Evolutionary conservation across 2,329 filamentous ascomycete species (phyloP).

Genomic region (Myriangium duriaei): DNA sequence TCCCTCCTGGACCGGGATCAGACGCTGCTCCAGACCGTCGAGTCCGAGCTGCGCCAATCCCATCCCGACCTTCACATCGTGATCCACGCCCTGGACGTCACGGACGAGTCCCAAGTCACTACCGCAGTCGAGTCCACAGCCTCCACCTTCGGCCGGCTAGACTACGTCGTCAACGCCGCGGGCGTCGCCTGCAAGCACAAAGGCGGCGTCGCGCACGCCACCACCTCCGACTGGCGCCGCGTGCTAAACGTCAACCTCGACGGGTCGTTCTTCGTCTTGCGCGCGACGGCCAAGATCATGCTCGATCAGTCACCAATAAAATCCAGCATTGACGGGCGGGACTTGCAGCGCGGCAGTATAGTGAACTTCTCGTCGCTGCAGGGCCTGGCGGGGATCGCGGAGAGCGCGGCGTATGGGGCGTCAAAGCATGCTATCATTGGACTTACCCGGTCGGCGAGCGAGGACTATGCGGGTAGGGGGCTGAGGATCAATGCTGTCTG

Average conservation of each 20-base stretch:
- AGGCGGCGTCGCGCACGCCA: constrained; percentile 26
- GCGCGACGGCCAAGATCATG: constrained; percentile 32
- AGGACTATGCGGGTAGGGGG: constrained; percentile 31
- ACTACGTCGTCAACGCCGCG: constrained; percentile 32
- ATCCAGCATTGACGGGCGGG: constrained; percentile 25
- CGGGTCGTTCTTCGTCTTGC: constrained; percentile 31
- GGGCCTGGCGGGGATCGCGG: constrained; percentile 28
- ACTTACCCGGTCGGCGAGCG: constrained; percentile 30
- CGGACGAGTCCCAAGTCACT: constrained; percentile 21
- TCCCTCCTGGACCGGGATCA: constrained; percentile 24
- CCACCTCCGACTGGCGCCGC: constrained; percentile 28
- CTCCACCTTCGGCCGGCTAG: constrained; percentile 25
- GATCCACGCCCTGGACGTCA: constrained; percentile 17
- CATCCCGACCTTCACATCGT: not conserved
- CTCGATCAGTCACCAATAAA: constrained; percentile 30
- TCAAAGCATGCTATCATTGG: constrained; percentile 33
- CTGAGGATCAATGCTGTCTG: constrained; percentile 28
- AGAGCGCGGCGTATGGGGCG: constrained; percentile 25
- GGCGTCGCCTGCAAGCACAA: constrained; percentile 28
- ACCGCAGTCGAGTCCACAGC: constrained; percentile 19
- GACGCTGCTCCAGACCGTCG: constrained; percentile 12
- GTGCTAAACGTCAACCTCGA: constrained; percentile 33
- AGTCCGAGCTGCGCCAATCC: constrained; percentile 12
- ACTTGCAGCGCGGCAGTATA: constrained; percentile 23
- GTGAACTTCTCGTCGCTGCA: constrained; percentile 29